Base-by-base conservation (phyloP, 129 eudicot species). In the sunflower (Helianthus annuus) region DNA sequence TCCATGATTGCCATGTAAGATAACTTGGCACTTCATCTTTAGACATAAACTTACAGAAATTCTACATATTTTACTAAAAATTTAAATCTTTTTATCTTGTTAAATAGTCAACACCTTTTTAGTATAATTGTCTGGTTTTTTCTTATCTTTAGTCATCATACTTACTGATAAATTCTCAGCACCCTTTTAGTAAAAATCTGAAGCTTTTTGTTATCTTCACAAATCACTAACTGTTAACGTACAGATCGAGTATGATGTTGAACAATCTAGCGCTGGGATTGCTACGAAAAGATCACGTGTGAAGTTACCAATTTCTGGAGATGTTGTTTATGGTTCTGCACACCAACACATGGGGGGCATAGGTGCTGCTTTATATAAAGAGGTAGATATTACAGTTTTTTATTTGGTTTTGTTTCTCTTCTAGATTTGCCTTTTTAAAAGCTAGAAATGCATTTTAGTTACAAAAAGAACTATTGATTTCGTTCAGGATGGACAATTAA, bases 271-370 rank as follows among this genome's bases (percentile, higher is more conserved):
- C 12, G n/a, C 71, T 63, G 87, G 76, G 22, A 65, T 69, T 54
- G 75, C 67, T 55, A 60, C 54, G 44, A 85, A 66, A 70, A 82
- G 61, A 48, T 46, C 76, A 77, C 82, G 74, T 53, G 51, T 74
- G 42, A 69, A 67, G 59, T 70, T 88, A 78, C 97, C 95, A 22
- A 64, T 32, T 67, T 75, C 79, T 39, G 95, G 97, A 14, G 80
- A 88, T 78, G 87, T 91, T 14, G 68, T 91, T n/a, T 91, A 91
- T 56, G 95, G 91, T 64, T 92, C 76, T 71, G 91, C 85, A n/a
- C 95, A 86, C 77, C 95, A 83, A 67, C 95, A 90, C 66, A 70
- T 79, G 10, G 95, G 95, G 6, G 97, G 91, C 24, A 72, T 75
- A 29, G 95, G 97, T 78, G 46, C 86, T 48, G 70, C 94, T 15